Evolutionary conservation across 257 asterid genomes (phyloP), one percentile per base, ranked within the genome.

Genomic region (Penstemon newberryi): DNA sequence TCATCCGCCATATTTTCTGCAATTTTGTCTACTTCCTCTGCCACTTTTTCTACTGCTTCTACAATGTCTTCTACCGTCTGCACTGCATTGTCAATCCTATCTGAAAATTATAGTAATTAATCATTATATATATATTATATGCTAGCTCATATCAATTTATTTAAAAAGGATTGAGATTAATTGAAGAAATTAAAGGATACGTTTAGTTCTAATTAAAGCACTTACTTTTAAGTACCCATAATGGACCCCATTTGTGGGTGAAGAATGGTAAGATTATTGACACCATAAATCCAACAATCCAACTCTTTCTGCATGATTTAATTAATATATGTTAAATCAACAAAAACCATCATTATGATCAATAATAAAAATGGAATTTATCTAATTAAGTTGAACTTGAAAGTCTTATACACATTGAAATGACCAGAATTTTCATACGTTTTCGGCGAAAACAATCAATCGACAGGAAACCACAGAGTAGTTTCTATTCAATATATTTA

Each of bases 201-300:
- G 5, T 6, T n/a, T n/a, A 4, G 4, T 4, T 0, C 19, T 5
- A 50, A 1, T 36, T n/a, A 33, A n/a, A 7, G 5, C 11, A 7
- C 84, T 82, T 82, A 87, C 96, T 83, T 65, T 89, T 86, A 15
- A 89, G 44, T 42, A 83, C 65, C 77, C 85, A 69, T 8, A 87
- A 50, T 36, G 96, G 82, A n/a, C 96, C 95, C 89, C 78, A 87
- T 81, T 84, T 92, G 80, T 56, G 66, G 15, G 81, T 72, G 74
- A 87, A 79, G 49, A 84, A 82, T 2, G 96, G 98, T 5, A 92
- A 72, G 59, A 80, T 53, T 37, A 86, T 40, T 6, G 96, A 67
- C 1, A 92, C 56, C 42, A 86, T 68, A 1, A 92, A 51, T 53
- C 92, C 96, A 39, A 92, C 41, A 73, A 86, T 54, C 98, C 95